phyloP scores from a whole-genome alignment of 495 filamentous ascomycete species.

The Viridothelium virens region DNA sequence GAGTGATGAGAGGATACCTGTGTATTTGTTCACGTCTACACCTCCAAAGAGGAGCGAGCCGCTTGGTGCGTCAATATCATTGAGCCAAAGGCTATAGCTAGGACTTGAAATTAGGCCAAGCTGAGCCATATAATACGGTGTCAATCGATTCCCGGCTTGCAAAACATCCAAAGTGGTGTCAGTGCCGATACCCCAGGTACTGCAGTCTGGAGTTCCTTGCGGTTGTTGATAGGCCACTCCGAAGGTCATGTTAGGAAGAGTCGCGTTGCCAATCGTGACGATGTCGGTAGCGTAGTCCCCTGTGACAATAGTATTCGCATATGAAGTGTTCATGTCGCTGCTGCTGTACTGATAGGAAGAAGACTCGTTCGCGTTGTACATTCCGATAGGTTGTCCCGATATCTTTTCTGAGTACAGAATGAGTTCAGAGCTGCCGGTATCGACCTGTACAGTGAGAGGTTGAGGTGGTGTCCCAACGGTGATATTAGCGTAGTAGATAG shows the following conservation, averaged over 20 bases:
- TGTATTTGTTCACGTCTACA: not conserved
- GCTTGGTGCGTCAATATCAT: not conserved
- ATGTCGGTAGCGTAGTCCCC: not conserved
- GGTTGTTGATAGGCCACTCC: not conserved
- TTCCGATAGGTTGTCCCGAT: slow-evolving; percentile 11
- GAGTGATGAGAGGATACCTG: not conserved
- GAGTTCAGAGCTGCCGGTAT: slow-evolving; percentile 66
- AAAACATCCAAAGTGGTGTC: no score
- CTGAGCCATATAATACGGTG: not conserved
- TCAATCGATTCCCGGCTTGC: not conserved
- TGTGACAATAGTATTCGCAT: not conserved
- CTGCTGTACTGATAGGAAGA: slow-evolving; percentile 5
- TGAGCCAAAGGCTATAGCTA: not conserved
- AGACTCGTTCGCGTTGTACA: slow-evolving; percentile 14
- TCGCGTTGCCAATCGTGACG: not conserved
- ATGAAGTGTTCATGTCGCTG: not conserved
- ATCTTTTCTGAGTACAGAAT: slow-evolving; percentile 67
- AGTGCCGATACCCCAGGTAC: not conserved
- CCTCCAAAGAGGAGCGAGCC: slow-evolving; percentile 5
- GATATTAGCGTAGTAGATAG: slow-evolving; percentile 36
- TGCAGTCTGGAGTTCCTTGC: not conserved
- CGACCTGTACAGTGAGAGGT: slow-evolving; percentile 36
- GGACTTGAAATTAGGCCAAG: not conserved
- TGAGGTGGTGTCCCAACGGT: slow-evolving; percentile 39
- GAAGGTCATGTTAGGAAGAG: not conserved